A percentile compares a stretch with the other conserved stretches of the same genome.
Conservation (phyloP, 2,329 filamentous ascomycete species). For the Exophiala oligosperma region DNA sequence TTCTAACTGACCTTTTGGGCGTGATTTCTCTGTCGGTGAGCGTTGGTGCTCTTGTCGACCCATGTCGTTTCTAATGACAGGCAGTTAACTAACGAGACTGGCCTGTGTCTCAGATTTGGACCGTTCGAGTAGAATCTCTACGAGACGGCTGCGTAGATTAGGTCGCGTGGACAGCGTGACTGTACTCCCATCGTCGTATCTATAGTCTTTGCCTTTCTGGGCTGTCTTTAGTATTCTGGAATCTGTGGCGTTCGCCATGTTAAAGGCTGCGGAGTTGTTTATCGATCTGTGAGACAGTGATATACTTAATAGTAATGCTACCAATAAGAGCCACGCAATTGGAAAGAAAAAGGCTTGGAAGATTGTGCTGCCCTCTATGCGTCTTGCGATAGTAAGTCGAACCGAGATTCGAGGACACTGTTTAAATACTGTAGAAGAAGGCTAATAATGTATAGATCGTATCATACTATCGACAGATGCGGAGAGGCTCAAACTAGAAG, state of each 20-base stretch:
- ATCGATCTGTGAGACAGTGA: not conserved
- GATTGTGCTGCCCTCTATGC: not conserved
- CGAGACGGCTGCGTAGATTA: not conserved
- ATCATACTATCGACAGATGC: not conserved
- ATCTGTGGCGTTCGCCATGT: not conserved
- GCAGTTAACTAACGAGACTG: not conserved
- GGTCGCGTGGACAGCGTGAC: not conserved
- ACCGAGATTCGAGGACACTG: not conserved
- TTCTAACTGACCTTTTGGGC: not conserved
- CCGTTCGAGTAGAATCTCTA: not conserved
- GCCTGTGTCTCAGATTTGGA: not conserved
- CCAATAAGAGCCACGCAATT: not conserved
- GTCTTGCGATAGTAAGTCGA: not conserved
- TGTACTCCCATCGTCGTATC: not conserved
- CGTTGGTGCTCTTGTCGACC: not conserved
- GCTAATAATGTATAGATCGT: not conserved
- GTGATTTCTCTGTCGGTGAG: not conserved
- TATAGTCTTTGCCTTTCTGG: not conserved
- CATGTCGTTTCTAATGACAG: not conserved
- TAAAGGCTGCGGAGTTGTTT: not conserved
- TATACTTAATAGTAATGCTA: not conserved
- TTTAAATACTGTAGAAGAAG: not conserved
- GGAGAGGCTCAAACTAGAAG: not conserved
- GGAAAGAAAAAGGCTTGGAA: not conserved
- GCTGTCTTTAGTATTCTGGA: not conserved